These are phyloP conservation scores for Tetrahymena malaccensis DNA, from an alignment of 73 alveolate genomes.

Conservation along the genomic window DNA sequence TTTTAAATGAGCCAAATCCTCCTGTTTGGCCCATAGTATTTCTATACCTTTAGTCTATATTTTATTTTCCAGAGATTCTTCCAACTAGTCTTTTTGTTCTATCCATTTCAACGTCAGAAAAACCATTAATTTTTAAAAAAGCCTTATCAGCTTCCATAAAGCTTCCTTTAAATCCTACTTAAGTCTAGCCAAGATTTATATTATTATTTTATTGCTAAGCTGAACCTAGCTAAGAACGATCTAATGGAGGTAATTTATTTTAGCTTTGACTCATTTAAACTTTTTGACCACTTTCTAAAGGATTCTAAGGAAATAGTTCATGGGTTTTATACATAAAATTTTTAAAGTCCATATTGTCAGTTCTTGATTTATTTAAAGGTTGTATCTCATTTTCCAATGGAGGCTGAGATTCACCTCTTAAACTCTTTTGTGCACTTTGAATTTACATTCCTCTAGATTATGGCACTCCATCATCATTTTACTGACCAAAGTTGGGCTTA, in stretches of 20 bases:
- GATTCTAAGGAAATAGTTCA: neutral
- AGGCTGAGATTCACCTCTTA: neutral
- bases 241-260: neutral
- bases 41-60: slow-evolving; percentile 26
- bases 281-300: neutral
- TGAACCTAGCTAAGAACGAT: neutral
- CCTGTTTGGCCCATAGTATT: slow-evolving; percentile 29
- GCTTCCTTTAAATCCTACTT: neutral
- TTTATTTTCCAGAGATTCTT: slow-evolving; percentile 19
- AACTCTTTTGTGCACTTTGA: neutral
- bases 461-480: neutral
- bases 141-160: neutral
- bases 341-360: neutral
- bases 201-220: neutral
- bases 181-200: neutral
- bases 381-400: neutral
- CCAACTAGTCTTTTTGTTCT: slow-evolving; percentile 27
- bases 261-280: neutral
- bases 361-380: neutral
- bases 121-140: neutral
- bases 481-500: neutral
- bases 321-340: neutral
- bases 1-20: slow-evolving; percentile 10
- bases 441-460: neutral
- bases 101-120: slow-evolving; percentile 6